These are phyloP conservation scores for Pseudocercospora eumusae DNA, from an alignment of 2,329 filamentous ascomycete genomes.

Conservation along the genomic window DNA sequence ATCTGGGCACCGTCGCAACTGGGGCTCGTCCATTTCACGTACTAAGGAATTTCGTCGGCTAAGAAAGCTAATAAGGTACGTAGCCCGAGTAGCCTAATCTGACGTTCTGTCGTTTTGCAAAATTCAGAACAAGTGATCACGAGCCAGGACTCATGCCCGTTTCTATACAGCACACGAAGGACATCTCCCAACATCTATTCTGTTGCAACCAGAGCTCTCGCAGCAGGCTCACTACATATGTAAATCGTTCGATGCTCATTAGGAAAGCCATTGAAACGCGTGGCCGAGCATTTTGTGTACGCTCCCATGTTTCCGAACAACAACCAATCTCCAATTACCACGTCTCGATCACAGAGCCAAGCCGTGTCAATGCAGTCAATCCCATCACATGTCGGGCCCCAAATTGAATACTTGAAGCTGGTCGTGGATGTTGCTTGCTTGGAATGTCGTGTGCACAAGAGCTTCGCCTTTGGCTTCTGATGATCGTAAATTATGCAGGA, in stretches of 20 bases:
- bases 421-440: slow-evolving; percentile 41
- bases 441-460: slow-evolving; percentile 54
- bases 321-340: slow-evolving; percentile 95
- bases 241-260: slow-evolving; percentile 92
- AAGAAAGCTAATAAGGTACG: not conserved
- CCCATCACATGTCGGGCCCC: slow-evolving; percentile 96
- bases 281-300: slow-evolving; percentile 97
- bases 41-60: not conserved
- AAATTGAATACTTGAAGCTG: slow-evolving; percentile 81
- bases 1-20: not conserved
- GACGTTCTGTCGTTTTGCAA: not conserved
- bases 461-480: slow-evolving; percentile 82
- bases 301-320: slow-evolving; percentile 99
- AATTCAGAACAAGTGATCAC: not conserved
- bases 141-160: too few relatives aligned
- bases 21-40: not conserved
- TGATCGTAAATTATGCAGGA: slow-evolving; percentile 99
- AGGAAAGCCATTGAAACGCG: slow-evolving; percentile 95
- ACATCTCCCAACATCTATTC: too few relatives aligned
- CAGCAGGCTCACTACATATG: slow-evolving; percentile 89
- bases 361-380: slow-evolving; percentile 91
- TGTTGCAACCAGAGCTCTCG: slow-evolving; percentile 40
- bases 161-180: too few relatives aligned
- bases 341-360: slow-evolving; percentile 70
- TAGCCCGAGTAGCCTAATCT: not conserved